Conservation (phyloP, 2,329 filamentous ascomycete species). For the Mycogone perniciosa region DNA sequence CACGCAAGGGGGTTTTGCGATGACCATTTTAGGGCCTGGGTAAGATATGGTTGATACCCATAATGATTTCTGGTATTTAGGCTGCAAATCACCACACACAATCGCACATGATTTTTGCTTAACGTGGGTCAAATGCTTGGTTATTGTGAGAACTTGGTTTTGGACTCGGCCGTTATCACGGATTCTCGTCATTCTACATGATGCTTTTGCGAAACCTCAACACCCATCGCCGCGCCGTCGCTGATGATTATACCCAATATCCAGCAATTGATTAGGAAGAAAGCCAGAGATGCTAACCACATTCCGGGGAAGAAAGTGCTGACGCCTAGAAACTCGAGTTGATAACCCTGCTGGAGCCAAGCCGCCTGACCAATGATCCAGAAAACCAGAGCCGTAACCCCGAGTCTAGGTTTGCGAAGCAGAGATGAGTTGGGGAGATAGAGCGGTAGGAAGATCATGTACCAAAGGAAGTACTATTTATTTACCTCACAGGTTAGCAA, state of each 20-base stretch:
- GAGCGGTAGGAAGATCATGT: slow-evolving; percentile 86
- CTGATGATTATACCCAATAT: slow-evolving; percentile 73
- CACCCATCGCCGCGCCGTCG: slow-evolving; percentile 43
- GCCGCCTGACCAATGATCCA: slow-evolving; percentile 73
- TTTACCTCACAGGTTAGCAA: slow-evolving; percentile 12
- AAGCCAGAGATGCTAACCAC: slow-evolving; percentile 66
- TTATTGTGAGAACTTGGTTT: neutral
- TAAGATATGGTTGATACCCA: slow-evolving; percentile 11
- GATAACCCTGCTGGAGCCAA: slow-evolving; percentile 71
- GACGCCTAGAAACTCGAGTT: slow-evolving; percentile 70
- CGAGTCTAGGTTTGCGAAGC: slow-evolving; percentile 52
- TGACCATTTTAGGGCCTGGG: slow-evolving; percentile 4
- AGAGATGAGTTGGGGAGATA: slow-evolving; percentile 80
- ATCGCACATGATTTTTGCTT: neutral
- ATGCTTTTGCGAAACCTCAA: slow-evolving; percentile 13
- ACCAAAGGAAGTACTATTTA: slow-evolving; percentile 91
- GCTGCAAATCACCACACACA: neutral
- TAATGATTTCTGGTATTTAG: slow-evolving; percentile 8
- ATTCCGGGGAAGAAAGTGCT: slow-evolving; percentile 84
- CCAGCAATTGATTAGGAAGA: slow-evolving; percentile 84
- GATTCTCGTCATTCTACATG: slow-evolving; percentile 19
- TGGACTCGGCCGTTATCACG: neutral
- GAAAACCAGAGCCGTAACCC: slow-evolving; percentile 56
- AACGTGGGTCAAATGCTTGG: neutral
- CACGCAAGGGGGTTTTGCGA: neutral